Base-by-base conservation (phyloP, 352 stramenopile genomes). In the Phytophthora brassicae region DNA sequence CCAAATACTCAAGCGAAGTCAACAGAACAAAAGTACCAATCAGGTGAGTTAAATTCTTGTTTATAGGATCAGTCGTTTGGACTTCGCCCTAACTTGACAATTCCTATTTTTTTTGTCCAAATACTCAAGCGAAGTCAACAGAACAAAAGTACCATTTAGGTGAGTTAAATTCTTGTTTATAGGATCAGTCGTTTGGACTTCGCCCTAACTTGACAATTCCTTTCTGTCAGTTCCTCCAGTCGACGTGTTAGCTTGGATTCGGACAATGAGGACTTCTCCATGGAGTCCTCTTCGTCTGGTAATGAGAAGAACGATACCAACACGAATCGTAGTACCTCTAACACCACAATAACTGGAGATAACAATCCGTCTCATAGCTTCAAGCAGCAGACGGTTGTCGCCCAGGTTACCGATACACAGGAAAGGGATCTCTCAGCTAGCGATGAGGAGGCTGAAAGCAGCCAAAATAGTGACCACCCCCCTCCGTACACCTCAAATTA, bases 61-160 rank as follows among this genome's bases (percentile, higher is more conserved):
- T 3, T 31, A 31, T 8, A 31, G 26, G 4, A 8, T 31, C n/a
- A n/a, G n/a, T 31, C 26, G 8, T 8, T 31, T 31, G 26, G n/a
- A n/a, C 26, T 31, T 59, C 11, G 19, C 12, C 16, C 19, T 63
- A 16, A 46, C 31, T 22, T 41, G 19, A 59, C 41, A 54, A 19
- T 49, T 11, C 58, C 59, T n/a, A n/a, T 87, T 55, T 26, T 88
- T 89, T 52, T 60, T 91, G 33, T 88, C 81, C 19, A 91, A 86
- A 60, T 91, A 91, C 64, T 86, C 81, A 33, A 67, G 52, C 50
- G 81, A 67, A 6, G 58, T 56, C 12, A 66, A 64, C 2, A 38
- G 57, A 8, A 60, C 56, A 2, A 69, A 68, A 19, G 28, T 41
- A n/a, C 24, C 35, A 26, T 6, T 33, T 22, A 61, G 36, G 45